phyloP scores from a whole-genome alignment of 768 basidiomycete genomes.

The Tephrocybe sp. region DNA sequence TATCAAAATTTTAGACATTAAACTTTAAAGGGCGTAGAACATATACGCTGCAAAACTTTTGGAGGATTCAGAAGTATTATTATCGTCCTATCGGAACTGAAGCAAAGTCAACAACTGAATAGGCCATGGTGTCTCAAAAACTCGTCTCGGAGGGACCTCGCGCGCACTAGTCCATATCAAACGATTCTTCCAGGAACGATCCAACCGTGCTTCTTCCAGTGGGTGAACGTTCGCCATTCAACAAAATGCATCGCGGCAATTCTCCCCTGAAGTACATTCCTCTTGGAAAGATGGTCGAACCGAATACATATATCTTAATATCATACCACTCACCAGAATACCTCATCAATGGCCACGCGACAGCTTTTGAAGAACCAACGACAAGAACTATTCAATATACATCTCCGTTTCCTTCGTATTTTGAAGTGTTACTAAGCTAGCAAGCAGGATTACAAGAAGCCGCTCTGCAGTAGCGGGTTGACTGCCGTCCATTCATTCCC shows the following conservation, averaged over 20 bases:
- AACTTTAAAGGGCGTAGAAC: too few relatives aligned
- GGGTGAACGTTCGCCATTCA: too few relatives aligned
- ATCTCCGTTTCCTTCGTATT: constrained; percentile 14
- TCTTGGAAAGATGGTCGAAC: too few relatives aligned
- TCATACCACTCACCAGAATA: too few relatives aligned
- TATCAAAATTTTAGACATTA: too few relatives aligned
- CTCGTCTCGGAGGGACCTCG: not conserved
- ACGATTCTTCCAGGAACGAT: not conserved
- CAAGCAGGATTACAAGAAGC: not conserved
- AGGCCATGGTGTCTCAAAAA: not conserved
- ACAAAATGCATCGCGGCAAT: too few relatives aligned
- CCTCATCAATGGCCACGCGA: not conserved
- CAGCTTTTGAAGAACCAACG: not conserved
- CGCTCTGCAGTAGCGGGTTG: not conserved
- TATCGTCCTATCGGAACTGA: not conserved
- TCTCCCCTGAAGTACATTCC: too few relatives aligned
- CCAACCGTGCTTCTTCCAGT: not conserved
- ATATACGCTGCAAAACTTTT: too few relatives aligned
- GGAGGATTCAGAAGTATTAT: too few relatives aligned
- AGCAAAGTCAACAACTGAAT: not conserved
- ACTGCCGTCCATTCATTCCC: not conserved
- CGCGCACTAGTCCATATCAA: not conserved
- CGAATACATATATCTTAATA: not conserved
- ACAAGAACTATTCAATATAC: not conserved
- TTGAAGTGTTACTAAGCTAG: not conserved